Base-by-base conservation (phyloP, 75 land plant genomes). In the Pinus tabuliformis region DNA sequence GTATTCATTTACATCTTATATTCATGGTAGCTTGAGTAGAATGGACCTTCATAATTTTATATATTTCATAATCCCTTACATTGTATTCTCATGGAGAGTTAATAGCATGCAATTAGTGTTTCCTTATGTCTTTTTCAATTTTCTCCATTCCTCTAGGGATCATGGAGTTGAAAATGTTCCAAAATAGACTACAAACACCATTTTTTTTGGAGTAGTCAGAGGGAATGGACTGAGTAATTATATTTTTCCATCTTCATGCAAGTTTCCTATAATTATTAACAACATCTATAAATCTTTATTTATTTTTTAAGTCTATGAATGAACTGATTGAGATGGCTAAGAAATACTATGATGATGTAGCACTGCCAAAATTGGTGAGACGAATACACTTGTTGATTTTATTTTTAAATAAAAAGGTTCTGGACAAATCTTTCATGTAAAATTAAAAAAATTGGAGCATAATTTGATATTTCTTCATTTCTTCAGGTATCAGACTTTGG, bases 401-500 rank as follows among this genome's bases (percentile, higher is more conserved):
- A 49, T 33, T 14, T 57, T 75, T 59, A 49, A 28, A 22, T 70
- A 22, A 60, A 56, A 72, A n/a, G n/a, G n/a, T n/a, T 71, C 11
- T 68, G 39, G 42, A 68, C 49, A 68, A 36, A 62, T 59, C 28
- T 73, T 68, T 28, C 39, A 20, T 9, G 20, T 11, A 59, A 30
- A 30, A 22, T 30, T 0, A 57, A 45, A 76, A 8, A 33, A 33
- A 56, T 66, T 78, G 72, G 28, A 54, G 56, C 73, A 54, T 6
- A 17, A 36, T 52, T 14, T 74, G 54, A 78, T 75, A 77, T 74
- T 30, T 37, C n/a, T 12, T 76, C 16, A n/a, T 70, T 28, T 56
- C 28, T 65, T 28, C 79, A 96, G 99, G 99, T 96, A 21, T 83
- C 99, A 76, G 99, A 96, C 84, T 96, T 96, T 90, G 95, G 92